phyloP scores from a whole-genome alignment of 2,329 filamentous ascomycete species.

The Leptosphaerulina australis region DNA sequence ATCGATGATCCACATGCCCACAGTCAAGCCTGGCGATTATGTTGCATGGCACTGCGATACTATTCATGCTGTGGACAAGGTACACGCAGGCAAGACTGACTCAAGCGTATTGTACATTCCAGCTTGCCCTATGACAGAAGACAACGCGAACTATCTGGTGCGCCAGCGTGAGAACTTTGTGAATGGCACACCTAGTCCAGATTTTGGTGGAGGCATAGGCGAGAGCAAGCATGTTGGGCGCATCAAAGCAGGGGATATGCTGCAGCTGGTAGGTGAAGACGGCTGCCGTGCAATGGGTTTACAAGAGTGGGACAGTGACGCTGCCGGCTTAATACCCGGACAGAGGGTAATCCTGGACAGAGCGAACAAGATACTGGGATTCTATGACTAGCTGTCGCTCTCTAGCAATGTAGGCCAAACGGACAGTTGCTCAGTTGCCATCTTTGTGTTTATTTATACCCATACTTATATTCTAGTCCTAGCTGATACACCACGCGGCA shows the following conservation, averaged over 20 bases:
- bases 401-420: too few species aligned
- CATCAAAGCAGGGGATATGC: constrained; percentile 48
- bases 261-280: constrained; percentile 50
- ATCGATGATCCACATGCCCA: constrained; percentile 75
- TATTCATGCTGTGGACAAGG: constrained; percentile 83
- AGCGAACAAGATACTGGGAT: constrained; percentile 63
- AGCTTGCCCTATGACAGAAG: constrained; percentile 77
- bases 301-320: constrained; percentile 56
- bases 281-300: constrained; percentile 64
- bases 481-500: too few species aligned
- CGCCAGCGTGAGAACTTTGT: constrained; percentile 75
- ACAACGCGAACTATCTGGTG: constrained; percentile 73
- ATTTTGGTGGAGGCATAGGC: constrained; percentile 65
- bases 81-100: constrained; percentile 73
- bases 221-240: constrained; percentile 60
- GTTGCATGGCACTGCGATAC: constrained; percentile 80
- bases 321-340: constrained; percentile 54
- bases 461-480: too few species aligned
- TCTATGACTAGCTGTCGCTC: constrained; percentile 38
- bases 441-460: too few species aligned
- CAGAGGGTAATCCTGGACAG: constrained; percentile 58
- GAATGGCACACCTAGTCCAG: constrained; percentile 59
- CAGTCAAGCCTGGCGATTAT: constrained; percentile 73
- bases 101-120: constrained; percentile 90
- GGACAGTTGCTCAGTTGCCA: too few species aligned